Evolutionary conservation across 2,329 filamentous ascomycete species (phyloP).

Genomic region (Penicillium janthinellum): DNA sequence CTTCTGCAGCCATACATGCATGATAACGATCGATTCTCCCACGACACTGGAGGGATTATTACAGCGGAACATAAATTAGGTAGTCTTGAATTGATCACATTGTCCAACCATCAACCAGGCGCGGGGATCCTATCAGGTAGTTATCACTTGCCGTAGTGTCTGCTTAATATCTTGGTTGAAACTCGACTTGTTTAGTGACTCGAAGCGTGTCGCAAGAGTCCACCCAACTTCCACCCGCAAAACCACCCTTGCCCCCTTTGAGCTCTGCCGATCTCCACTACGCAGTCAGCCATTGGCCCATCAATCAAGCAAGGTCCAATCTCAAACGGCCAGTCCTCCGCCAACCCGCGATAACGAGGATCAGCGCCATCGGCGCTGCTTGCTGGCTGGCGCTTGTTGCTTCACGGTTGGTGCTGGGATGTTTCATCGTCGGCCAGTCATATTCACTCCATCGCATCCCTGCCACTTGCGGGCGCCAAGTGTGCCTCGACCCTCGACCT

Average conservation of each 20-base stretch:
- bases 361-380: conserved; percentile 5
- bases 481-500: conserved; percentile 7
- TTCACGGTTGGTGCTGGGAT: conserved; percentile 6
- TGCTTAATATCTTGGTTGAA: neutral
- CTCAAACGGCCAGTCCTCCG: conserved; percentile 21
- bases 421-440: conserved; percentile 25
- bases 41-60: neutral
- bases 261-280: conserved; percentile 8
- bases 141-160: neutral
- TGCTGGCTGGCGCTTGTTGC: conserved; percentile 15
- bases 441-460: neutral
- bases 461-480: conserved; percentile 1
- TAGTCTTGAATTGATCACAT: neutral
- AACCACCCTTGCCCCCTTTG: neutral
- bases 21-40: neutral
- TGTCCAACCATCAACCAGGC: neutral
- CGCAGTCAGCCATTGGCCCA: conserved; percentile 12
- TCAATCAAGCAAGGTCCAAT: conserved; percentile 15
- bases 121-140: neutral
- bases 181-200: neutral
- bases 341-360: conserved; percentile 12
- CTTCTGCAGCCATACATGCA: neutral
- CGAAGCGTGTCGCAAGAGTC: neutral
- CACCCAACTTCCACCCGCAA: neutral
- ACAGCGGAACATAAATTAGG: neutral